These are phyloP conservation scores for Penicillium sp. DNA, from an alignment of 2,329 filamentous ascomycete genomes.

Conservation along the genomic window DNA sequence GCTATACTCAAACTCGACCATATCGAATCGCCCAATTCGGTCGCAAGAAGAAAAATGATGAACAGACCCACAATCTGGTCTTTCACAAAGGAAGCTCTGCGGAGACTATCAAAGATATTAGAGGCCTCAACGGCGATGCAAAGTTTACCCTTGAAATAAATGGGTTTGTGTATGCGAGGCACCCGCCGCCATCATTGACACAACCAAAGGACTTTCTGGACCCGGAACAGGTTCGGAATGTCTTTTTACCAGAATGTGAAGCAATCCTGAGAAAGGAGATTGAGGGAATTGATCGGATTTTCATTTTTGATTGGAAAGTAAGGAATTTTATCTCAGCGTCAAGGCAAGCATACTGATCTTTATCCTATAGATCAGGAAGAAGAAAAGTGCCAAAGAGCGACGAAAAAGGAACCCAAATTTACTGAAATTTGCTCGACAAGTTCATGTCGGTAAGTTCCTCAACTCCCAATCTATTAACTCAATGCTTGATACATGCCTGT, in stretches of 20 bases:
- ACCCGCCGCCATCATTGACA: neutral
- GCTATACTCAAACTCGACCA: conserved; percentile 3
- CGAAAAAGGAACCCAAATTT: conserved; percentile 4
- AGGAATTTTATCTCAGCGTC: neutral
- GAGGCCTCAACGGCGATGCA: neutral
- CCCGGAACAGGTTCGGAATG: conserved; percentile 2
- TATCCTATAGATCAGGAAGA: conserved; percentile 4
- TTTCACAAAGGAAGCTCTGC: neutral
- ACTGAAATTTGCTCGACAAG: conserved; percentile 4
- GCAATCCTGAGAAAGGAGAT: conserved; percentile 8
- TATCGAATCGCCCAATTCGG: conserved; percentile 8
- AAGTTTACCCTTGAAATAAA: conserved; percentile 1
- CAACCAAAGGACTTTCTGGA: conserved; percentile 1
- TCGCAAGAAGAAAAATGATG: neutral
- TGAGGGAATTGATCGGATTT: neutral
- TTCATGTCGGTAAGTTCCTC: conserved; percentile 7
- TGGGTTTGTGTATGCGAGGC: conserved; percentile 2
- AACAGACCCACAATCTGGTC: neutral
- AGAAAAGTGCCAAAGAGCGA: conserved; percentile 11
- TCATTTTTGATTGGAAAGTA: conserved; percentile 13
- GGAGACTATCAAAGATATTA: conserved; percentile 1
- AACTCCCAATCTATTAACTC: neutral
- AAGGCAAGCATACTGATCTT: neutral
- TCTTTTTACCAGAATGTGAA: conserved; percentile 13
- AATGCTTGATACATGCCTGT: neutral